Base-by-base conservation (phyloP, 1,284 basidiomycete species). In the Pseudozyma thailandica region DNA sequence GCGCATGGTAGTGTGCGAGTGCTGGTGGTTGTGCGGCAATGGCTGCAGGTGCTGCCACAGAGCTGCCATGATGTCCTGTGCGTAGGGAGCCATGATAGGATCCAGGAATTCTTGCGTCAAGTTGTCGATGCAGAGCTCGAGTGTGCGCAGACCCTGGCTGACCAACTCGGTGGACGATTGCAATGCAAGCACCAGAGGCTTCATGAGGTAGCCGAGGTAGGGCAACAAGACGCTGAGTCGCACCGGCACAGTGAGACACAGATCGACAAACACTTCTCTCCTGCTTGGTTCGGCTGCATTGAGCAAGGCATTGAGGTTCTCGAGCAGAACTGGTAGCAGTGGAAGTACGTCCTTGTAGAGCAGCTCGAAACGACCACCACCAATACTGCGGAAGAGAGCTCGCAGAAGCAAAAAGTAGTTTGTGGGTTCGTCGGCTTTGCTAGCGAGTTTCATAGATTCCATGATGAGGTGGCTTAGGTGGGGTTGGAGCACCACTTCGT, bases 41-140 rank as follows among this genome's bases (percentile, higher is more conserved):
- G 96, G 96, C 80, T 91, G 93, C 41, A 99, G 86, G 33, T 82
- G 80, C 56, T 72, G 71, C 80, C 79, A 81, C 25, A 82, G 86
- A 0, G 94, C 95, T 65, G 91, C 91, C 92, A 96, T 98, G 62
- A 99, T 87, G 72, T 98, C 94, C 43, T 93, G 70, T 23, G 75
- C 70, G 57, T 82, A 81, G 12, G 93, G 93, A 65, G 90, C 92
- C 80, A 99, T 89, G 2, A 94, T 96, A 0, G 96, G 97, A 79
- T 98, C 96, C 26, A 99, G 87, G 86, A 98, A 99, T 83, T 98
- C 96, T 18, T 94, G 93, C 0, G 94, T 98, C 23, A 99, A 87
- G 80, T 98, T 99, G 86, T 99, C 97, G 82, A 99, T 97, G 84
- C 95, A 98, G n/a, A 99, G 87, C 84, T 99, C 97, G 60, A 99